phyloP scores from a whole-genome alignment of 805 yeast genomes.

The Candida incommunis region DNA sequence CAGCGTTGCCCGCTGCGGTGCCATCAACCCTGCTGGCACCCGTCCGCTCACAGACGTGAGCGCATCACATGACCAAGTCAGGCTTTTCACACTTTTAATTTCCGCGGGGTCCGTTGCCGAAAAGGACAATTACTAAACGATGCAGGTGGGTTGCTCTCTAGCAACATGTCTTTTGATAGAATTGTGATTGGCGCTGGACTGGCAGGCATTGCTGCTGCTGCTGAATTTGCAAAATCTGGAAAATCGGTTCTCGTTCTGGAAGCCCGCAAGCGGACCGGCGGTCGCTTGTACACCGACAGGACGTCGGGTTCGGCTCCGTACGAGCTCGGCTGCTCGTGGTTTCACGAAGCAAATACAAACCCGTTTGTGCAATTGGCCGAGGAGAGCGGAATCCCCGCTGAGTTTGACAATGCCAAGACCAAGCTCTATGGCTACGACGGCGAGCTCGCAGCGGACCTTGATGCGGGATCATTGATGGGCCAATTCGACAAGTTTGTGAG shows the following conservation, averaged over 20 bases:
- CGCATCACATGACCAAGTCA: too few species aligned
- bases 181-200: constrained; percentile 22
- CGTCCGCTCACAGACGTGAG: too few species aligned
- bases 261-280: constrained; percentile 21
- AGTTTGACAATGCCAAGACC: constrained; percentile 12
- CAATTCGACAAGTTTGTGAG: constrained; percentile 4
- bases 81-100: too few species aligned
- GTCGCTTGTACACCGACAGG: constrained; percentile 13
- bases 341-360: constrained; percentile 14
- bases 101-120: too few species aligned
- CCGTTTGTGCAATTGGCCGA: constrained; percentile 10
- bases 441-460: constrained; percentile 6
- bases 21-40: too few species aligned
- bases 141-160: too few species aligned
- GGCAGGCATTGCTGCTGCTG: constrained; percentile 21
- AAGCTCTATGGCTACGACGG: constrained; percentile 6
- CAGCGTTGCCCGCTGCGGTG: too few species aligned
- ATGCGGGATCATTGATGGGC: constrained; percentile 7
- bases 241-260: constrained; percentile 15
- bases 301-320: constrained; percentile 6
- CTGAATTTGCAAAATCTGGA: constrained; percentile 11
- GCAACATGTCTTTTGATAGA: not conserved
- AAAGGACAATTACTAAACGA: constrained; percentile 1
- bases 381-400: constrained; percentile 7
- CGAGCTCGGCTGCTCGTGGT: constrained; percentile 18